These are phyloP conservation scores for Eimeria acervulina DNA, from an alignment of 169 alveolate genomes.

Conservation along the genomic window DNA sequence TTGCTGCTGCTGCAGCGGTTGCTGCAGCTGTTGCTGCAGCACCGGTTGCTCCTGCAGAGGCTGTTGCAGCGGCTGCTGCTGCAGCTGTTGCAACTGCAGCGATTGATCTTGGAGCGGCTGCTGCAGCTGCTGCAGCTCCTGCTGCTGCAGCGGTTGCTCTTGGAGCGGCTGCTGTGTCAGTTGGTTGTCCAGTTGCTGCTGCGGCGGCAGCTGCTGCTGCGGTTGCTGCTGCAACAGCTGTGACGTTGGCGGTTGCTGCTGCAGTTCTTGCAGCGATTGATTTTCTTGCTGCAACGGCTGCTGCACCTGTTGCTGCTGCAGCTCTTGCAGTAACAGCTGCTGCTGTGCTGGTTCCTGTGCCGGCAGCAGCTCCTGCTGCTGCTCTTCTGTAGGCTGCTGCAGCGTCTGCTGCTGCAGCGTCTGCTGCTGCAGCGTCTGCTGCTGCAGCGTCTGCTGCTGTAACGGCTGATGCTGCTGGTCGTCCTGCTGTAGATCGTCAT, in stretches of 20 bases:
- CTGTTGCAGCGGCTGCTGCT: neutral
- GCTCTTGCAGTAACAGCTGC: neutral
- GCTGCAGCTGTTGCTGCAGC: neutral
- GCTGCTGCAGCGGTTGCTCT: neutral
- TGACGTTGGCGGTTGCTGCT: neutral
- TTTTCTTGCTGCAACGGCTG: neutral
- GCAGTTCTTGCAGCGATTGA: neutral
- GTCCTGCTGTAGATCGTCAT: neutral
- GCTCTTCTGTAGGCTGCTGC: neutral
- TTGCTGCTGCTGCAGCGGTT: neutral
- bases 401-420: neutral
- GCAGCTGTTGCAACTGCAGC: neutral
- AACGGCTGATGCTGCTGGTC: neutral
- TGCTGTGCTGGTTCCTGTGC: neutral
- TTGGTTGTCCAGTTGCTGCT: neutral
- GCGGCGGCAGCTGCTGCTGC: neutral
- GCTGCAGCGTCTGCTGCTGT: neutral
- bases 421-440: neutral
- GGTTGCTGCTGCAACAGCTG: neutral
- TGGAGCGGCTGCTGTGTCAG: neutral
- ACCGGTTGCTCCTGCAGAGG: neutral
- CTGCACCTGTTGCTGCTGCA: conserved; percentile 7
- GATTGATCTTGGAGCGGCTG: neutral
- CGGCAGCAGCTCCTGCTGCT: neutral
- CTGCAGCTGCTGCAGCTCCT: neutral